Base-by-base conservation (phyloP, 176 grass and related monocot genomes). In the Lolium perenne region DNA sequence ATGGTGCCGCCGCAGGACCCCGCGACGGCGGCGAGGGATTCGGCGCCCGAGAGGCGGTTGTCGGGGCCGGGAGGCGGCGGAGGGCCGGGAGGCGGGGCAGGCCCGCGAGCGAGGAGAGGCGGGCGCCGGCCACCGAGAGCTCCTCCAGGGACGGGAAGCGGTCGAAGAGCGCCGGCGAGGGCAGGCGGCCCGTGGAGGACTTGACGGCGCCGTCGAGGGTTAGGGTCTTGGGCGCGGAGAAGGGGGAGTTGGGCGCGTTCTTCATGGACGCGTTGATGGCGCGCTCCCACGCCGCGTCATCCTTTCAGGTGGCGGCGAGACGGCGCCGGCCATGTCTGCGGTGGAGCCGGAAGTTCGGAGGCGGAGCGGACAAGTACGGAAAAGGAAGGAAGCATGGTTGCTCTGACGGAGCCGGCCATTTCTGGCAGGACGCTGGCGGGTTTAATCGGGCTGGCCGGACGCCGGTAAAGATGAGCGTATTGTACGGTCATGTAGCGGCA, bases 141-240 rank as follows among this genome's bases (percentile, higher is more conserved):
- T 86, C 83, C 80, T 87, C 91, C 22, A 95, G 88, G 8, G 86
- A 78, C 0, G 61, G 59, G 55, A 90, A 57, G 32, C 77, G 83
- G 64, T 87, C 82, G 53, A 95, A 45, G 58, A 95, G 80, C 0
- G 80, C 56, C 8, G 93, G 64, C 15, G 91, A 88, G 3, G 93
- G 91, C 50, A 95, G 91, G 61, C 86, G 83, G 50, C 91, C 91
- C 14, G 82, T 86, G 58, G 82, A 13, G 77, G 80, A 92, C 83
- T 91, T 95, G 58, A 95, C 77, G 72, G 80, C 56, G 84, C 93
- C 86, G 80, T 95, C 93, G 46, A 92, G 91, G 58, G 86, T 79
- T 29, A 95, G 93, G 20, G 87, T 43, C 68, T 90, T 89, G 16
- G 83, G 86, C 6, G 80, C 69, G 10, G 89, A 67, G 40, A 51